Percentiles rank a stretch among this genome's conserved stretches.
Evolutionary conservation across 1,284 basidiomycete genomes (phyloP).

Genomic region (Leucoagaricus sp.): DNA sequence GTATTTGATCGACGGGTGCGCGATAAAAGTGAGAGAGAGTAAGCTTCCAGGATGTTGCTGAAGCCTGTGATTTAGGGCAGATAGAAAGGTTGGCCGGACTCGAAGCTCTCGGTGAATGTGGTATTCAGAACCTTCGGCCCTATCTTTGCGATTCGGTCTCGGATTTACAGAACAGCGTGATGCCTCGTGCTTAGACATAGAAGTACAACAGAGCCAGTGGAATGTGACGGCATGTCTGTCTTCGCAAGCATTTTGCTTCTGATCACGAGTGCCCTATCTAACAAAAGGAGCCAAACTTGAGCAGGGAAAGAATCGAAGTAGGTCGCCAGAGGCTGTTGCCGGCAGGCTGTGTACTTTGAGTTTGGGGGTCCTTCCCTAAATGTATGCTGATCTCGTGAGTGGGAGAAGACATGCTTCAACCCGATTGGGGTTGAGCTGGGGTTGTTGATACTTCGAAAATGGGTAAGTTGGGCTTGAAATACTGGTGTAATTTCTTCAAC

Average conservation of each 20-base stretch:
- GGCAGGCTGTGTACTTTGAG: neutral
- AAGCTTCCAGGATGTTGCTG: no score
- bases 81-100: neutral
- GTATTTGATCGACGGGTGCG: neutral
- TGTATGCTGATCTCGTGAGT: neutral
- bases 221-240: neutral
- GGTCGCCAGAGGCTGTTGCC: neutral
- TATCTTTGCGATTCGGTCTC: slow-evolving; percentile 3
- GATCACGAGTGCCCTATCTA: neutral
- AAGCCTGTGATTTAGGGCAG: neutral
- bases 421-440: neutral
- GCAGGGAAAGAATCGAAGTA: neutral
- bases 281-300: neutral
- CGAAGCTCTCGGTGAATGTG: neutral
- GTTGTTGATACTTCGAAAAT: neutral
- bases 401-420: neutral
- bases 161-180: slow-evolving; percentile 1
- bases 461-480: neutral
- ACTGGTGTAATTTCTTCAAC: no score
- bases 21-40: neutral
- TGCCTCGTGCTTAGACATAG: neutral
- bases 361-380: slow-evolving; percentile 9
- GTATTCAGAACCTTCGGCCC: neutral
- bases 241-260: neutral
- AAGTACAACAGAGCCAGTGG: neutral